Base-by-base conservation (phyloP, 2,329 filamentous ascomycete genomes). In the Penicillium paneum region DNA sequence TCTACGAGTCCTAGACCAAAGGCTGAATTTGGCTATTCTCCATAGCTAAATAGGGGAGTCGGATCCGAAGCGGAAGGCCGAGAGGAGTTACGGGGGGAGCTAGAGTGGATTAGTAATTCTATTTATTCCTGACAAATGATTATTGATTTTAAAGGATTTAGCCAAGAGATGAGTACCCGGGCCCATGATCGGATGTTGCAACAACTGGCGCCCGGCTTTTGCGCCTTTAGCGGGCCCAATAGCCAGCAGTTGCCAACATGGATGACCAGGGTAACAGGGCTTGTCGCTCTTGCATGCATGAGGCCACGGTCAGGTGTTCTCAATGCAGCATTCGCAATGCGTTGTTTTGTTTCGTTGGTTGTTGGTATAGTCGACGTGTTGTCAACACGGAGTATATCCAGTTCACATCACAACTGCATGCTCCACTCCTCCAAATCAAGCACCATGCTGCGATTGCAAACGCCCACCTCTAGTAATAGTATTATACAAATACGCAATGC, bases 161-260 rank as follows among this genome's bases (percentile, higher is more conserved):
- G 21, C 45, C 45, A 40, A 40, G 26, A 21, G n/a, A 39, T 48
- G 38, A 34, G 42, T 49, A 34, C 36, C 50, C n/a, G 43, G 21
- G n/a, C 29, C 43, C 36, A 48, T 42, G 45, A 54, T 50, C 46
- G 34, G 34, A 38, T 50, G 52, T 32, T 43, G 50, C 50, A 52
- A 46, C 26, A 38, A 38, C 32, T 38, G 42, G 49, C 43, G 35
- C 29, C 44, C 12, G 51, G 45, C n/a, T 34, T 38, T 41, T 39
- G 17, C 49, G 48, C 38, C 39, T 44, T 34, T 34, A 15, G 47
- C 47, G 47, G 29, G 21, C 31, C 26, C 34, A 40, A 26, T 13
- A 8, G 19, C 36, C 24, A 36, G 19, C 24, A 36, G 19, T 26
- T 21, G 26, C 39, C 28, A 40, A 28, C 28, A 26, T 36, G 43